Conservation (phyloP, 768 basidiomycete genomes). For the Pholiota molesta region DNA sequence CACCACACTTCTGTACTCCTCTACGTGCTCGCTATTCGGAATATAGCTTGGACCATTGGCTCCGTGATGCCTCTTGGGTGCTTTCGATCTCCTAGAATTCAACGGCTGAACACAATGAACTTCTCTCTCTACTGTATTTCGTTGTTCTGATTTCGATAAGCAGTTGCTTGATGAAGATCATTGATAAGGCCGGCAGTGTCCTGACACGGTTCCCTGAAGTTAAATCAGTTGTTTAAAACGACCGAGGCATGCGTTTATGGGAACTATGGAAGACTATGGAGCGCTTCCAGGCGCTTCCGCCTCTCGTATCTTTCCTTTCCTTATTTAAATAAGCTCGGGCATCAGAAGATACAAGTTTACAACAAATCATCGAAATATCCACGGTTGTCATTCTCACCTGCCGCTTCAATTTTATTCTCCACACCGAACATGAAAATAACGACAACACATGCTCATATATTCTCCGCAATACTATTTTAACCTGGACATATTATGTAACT, state of each 20-base stretch:
- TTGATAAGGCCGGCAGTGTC: neutral
- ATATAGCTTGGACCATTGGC: too few relatives aligned
- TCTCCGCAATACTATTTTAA: neutral
- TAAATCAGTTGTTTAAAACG: neutral
- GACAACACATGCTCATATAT: neutral
- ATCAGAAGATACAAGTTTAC: neutral
- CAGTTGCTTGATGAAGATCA: neutral
- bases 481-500: neutral
- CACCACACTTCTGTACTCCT: too few relatives aligned
- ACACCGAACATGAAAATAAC: neutral
- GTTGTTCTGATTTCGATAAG: neutral
- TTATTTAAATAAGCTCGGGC: neutral
- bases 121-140: too few relatives aligned
- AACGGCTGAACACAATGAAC: too few relatives aligned
- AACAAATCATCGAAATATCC: neutral
- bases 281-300: neutral
- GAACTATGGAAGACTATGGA: too few relatives aligned
- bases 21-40: too few relatives aligned
- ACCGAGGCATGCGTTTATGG: neutral
- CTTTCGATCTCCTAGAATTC: too few relatives aligned
- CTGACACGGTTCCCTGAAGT: neutral
- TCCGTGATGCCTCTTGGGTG: too few relatives aligned
- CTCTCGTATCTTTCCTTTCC: neutral
- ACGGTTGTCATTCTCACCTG: neutral
- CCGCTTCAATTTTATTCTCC: constrained; percentile 1